Conservation (phyloP, 2,329 filamentous ascomycete genomes). For the Cladophialophora yegresii region DNA sequence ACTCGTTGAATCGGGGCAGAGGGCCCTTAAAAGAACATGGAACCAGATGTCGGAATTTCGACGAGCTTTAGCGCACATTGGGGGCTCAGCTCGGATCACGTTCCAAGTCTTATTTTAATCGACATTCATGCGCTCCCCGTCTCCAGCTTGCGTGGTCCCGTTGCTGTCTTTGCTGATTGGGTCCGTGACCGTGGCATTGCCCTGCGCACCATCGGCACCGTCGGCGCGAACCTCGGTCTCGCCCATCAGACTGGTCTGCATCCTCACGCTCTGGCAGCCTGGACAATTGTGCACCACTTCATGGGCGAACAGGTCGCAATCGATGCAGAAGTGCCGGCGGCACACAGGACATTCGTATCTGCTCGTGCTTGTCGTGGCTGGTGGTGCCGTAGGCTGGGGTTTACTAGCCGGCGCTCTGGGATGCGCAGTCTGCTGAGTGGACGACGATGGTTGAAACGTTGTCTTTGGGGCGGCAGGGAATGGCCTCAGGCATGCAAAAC, state of each 20-base stretch:
- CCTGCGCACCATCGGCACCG: neutral
- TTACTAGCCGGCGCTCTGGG: neutral
- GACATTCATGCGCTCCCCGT: conserved; percentile 14
- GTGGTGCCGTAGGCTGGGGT: neutral
- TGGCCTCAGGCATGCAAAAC: conserved; percentile 72
- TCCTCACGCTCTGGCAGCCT: conserved; percentile 66
- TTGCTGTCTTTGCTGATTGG: neutral
- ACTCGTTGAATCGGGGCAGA: neutral
- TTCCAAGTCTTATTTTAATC: neutral
- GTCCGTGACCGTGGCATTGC: neutral
- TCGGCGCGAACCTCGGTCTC: conserved; percentile 28
- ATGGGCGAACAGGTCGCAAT: conserved; percentile 94
- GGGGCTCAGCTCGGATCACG: neutral
- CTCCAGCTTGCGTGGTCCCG: conserved; percentile 8
- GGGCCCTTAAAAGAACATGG: neutral
- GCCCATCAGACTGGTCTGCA: conserved; percentile 35
- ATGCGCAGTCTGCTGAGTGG: conserved; percentile 33
- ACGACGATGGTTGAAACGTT: conserved; percentile 39
- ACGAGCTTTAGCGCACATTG: neutral
- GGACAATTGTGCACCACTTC: conserved; percentile 95
- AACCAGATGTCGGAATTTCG: neutral
- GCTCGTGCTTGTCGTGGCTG: conserved; percentile 45
- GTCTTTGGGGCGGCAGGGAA: conserved; percentile 63
- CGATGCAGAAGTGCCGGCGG: conserved; percentile 89
- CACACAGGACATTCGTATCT: conserved; percentile 85